Percentiles rank a stretch among this genome's conserved stretches.
These are phyloP conservation scores for Arabidopsis hybrid DNA, from an alignment of 441 rosid genomes.

Conservation along the genomic window DNA sequence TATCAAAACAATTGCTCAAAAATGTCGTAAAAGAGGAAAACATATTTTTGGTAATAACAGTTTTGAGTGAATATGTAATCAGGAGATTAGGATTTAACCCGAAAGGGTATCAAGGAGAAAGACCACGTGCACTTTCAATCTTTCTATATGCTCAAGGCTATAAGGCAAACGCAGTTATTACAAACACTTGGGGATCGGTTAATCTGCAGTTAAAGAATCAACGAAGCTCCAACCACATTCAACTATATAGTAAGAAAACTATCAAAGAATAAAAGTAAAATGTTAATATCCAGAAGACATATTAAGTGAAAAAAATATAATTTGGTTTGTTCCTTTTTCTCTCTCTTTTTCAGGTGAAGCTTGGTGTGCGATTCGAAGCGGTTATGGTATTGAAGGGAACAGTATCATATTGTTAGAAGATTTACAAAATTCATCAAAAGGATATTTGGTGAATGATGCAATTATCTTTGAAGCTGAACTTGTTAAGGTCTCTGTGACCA, in stretches of 20 bases:
- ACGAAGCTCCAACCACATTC: constrained; percentile 33
- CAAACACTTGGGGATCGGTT: constrained; percentile 46
- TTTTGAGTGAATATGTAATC: background rate
- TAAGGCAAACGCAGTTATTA: constrained; percentile 19
- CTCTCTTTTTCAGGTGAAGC: constrained; percentile 31
- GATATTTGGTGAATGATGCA: constrained; percentile 42
- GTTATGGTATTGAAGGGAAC: constrained; percentile 43
- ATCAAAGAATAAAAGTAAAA: too few species aligned
- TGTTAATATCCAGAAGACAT: too few species aligned
- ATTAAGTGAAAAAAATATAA: too few species aligned
- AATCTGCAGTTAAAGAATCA: constrained; percentile 40
- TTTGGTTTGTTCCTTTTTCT: too few species aligned
- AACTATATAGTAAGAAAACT: constrained; percentile 35
- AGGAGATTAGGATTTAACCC: constrained; percentile 48
- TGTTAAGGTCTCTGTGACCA: constrained; percentile 45
- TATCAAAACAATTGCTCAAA: too few species aligned
- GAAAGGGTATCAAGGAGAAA: constrained; percentile 39
- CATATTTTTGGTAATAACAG: background rate
- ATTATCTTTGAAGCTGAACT: constrained; percentile 47
- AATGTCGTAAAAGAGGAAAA: too few species aligned
- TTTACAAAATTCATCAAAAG: constrained; percentile 23
- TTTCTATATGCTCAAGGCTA: constrained; percentile 33
- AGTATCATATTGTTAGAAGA: constrained; percentile 33
- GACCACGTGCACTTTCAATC: constrained; percentile 34
- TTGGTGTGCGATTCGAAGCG: constrained; percentile 40